Base-by-base conservation (phyloP, 1,284 basidiomycete genomes). In the Neonothopanus nambi region DNA sequence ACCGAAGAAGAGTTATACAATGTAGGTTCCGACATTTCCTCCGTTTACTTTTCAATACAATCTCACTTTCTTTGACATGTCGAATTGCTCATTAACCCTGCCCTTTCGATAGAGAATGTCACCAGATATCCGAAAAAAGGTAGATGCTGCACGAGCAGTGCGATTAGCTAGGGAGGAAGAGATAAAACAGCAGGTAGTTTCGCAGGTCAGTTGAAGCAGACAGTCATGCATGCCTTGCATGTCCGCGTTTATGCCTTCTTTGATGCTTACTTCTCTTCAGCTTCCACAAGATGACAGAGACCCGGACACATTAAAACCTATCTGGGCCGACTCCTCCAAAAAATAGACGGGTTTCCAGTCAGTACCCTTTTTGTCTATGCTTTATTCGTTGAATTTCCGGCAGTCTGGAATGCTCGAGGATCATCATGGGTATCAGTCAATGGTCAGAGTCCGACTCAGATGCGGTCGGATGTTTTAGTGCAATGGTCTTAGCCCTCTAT, bases 121-220 rank as follows among this genome's bases (percentile, higher is more conserved):
- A 11, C 86, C 87, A 51, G 86, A 89, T 67, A 65, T 89, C 53
- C 78, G 75, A 59, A 77, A 79, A 45, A 82, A 81, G 62, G 87
- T 89, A 5, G 87, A 89, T 61, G 79, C 80, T 3, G 78, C 77
- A 58, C 78, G 83, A 39, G 77, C 76, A 15, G 73, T 80, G 6
- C 75, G 87, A 48, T 58, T 81, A 20, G 77, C 80, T 2, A 70
- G 77, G 57, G 86, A 88, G 69, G 71, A 72, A 48, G 78, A 76
- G 53, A 76, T 76, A 57, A 75, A 75, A 61, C 76, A 75, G 61
- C 82, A 85, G 61, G 69, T 74, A 13, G 66, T 75, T 40, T 75
- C 77, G 7, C 83, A 87, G 77, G 85, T 81, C 54, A 67, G 75
- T 47, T 17, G 30, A n/a, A n/a, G n/a, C n/a, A n/a, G n/a, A n/a